Base-by-base conservation (phyloP, 2,329 filamentous ascomycete species). In the Xylaria sp. region DNA sequence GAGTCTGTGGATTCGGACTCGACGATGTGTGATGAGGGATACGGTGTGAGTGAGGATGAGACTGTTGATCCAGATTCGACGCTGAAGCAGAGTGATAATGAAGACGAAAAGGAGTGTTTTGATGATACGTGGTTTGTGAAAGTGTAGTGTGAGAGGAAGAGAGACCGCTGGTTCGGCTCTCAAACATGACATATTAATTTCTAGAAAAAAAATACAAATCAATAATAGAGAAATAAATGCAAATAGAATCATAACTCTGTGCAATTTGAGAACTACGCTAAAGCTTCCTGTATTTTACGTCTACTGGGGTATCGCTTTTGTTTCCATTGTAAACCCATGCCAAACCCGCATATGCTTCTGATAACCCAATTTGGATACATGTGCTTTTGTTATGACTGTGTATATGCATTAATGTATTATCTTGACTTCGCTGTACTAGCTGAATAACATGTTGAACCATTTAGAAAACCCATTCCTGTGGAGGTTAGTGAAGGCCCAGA, bases 371-470 rank as follows among this genome's bases (percentile, higher is more conserved):
- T 57, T 13, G 5, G 39, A 27, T 22, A 15, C 42, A 45, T 25
- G 20, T 22, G 20, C n/a, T 49, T 54, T 38, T 31, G 36, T 33
- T 49, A 13, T 13, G 29, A 22, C n/a, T 22, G 15, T 36, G 3
- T 55, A 42, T n/a, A 55, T 42, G 29, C 51, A 62, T 33, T 29
- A 36, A 11, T 22, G 15, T 31, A 6, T 42, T 27, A 39, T 42
- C 22, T 33, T 25, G 20, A 49, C 27, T 38, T 5, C 22, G 7
- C 10, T 22, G 38, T 20, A 15, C 51, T 53, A 76, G 49, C 69
- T 67, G 33, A 75, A 75, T 9, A 76, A 1, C 47, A 58, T 45
- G 33, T 76, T 75, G 47, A 76, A 72, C 71, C 69, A 73, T 51
- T 70, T 73, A 25, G 69, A 62, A 53, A 74, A 50, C 9, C 38